Percentiles rank a stretch among this genome's conserved stretches.
Evolutionary conservation across 306 rosid species (phyloP).

Genomic region (Malus orientalis): DNA sequence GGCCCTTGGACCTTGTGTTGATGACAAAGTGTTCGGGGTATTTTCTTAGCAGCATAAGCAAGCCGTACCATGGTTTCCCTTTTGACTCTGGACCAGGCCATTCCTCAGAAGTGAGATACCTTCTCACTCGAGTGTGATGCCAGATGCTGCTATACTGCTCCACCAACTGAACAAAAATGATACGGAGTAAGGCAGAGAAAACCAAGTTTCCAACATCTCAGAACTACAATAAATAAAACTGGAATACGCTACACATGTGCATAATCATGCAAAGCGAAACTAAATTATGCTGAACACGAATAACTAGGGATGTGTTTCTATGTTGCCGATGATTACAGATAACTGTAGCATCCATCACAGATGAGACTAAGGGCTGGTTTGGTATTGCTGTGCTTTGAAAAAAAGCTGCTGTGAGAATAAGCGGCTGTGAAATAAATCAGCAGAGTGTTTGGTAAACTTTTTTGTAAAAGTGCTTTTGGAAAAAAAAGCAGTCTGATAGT

Average conservation of each 20-base stretch:
- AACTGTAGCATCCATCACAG: background rate
- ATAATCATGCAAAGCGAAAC: background rate
- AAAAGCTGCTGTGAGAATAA: no score
- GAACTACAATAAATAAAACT: background rate
- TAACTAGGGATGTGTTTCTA: background rate
- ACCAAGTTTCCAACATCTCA: background rate
- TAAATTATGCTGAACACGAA: background rate
- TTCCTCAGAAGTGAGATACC: constrained; percentile 82
- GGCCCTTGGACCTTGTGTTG: constrained; percentile 92
- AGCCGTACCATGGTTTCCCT: constrained; percentile 95
- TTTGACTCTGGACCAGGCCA: constrained; percentile 89
- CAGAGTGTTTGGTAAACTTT: no score
- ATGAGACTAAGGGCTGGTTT: background rate
- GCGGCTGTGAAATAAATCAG: no score
- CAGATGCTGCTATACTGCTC: constrained; percentile 68
- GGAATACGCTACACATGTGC: background rate
- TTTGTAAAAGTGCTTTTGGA: no score
- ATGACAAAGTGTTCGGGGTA: constrained; percentile 98
- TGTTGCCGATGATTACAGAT: no score
- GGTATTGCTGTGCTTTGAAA: no score
- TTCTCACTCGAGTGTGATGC: constrained; percentile 84
- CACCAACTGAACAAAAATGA: constrained; percentile 51
- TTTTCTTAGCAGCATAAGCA: constrained; percentile 87
- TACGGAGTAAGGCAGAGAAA: background rate
- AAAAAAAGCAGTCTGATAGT: no score